Conservation (phyloP, 352 stramenopile genomes). For the Pythium graminicola region DNA sequence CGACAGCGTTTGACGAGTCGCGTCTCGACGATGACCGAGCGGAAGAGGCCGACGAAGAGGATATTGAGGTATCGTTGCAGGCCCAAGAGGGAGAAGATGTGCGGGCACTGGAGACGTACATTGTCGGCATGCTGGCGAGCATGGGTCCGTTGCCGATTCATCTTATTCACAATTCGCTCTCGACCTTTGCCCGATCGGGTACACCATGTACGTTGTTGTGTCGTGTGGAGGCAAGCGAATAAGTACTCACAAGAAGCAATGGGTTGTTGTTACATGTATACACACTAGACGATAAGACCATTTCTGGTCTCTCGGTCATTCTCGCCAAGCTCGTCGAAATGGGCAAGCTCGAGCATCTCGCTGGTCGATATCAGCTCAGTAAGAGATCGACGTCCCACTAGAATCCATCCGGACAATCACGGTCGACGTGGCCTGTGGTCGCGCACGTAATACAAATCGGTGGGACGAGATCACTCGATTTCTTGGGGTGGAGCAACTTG, state of each 20-base stretch:
- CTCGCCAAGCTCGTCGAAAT: conserved; percentile 62
- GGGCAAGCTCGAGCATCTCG: conserved; percentile 60
- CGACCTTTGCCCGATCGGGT: conserved; percentile 69
- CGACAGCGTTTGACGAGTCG: conserved; percentile 39
- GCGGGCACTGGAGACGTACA: conserved; percentile 91
- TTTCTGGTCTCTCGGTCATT: conserved; percentile 64
- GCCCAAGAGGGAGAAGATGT: conserved; percentile 91
- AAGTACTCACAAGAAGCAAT: background rate
- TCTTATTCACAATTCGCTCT: conserved; percentile 94
- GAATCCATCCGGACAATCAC: conserved; percentile 53
- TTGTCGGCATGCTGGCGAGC: conserved; percentile 94
- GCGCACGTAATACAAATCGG: conserved; percentile 57
- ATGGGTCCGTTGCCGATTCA: conserved; percentile 89
- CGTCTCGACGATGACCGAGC: conserved; percentile 30
- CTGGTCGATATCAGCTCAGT: conserved; percentile 58
- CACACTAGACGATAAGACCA: conserved; percentile 68
- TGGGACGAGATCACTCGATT: conserved; percentile 13
- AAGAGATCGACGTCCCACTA: conserved; percentile 26
- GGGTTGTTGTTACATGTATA: background rate
- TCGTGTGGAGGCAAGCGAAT: background rate
- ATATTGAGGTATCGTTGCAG: conserved; percentile 85
- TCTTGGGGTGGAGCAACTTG: conserved; percentile 32
- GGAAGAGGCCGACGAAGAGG: conserved; percentile 34
- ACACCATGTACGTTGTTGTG: conserved; percentile 70
- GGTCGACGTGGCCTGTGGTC: conserved; percentile 36